Base-by-base conservation (phyloP, 805 yeast species). In the Saccharomycopsis sp. region DNA sequence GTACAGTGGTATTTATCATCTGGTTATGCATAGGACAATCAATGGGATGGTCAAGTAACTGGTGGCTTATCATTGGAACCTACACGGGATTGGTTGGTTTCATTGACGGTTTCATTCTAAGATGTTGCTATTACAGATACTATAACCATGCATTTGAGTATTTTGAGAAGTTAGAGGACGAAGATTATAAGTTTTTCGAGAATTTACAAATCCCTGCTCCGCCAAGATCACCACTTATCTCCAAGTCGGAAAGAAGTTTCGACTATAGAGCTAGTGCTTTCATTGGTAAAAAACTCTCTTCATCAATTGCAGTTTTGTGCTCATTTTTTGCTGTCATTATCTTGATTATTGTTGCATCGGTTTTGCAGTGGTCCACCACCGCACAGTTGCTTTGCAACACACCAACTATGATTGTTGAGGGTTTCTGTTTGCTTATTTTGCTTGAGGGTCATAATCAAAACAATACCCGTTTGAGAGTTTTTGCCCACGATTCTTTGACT, bases 11-110 rank as follows among this genome's bases (percentile, higher is more conserved):
- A 9, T 68, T 75, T 55, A 64, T 62, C 14, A 70, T 63, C 20
- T 75, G 79, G 79, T 16, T 74, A 16, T 64, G 65, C 21, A 65
- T 74, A 37, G 79, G 79, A 48, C 53, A 63, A 46, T 56, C 66
- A n/a, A 67, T 75, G 73, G 24, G 63, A 34, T 76, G 72, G 71
- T 62, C 62, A 62, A 70, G 67, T 52, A 67, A 73, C 57, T 75
- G 79, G 79, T 75, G 78, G 78, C 64, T 75, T 48, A 73, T 76
- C 47, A 75, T 74, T 60, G 79, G 79, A 52, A 75, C 79, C 1
- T 75, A 76, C 59, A 73, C 79, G 0, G 79, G 79, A 18, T 65
- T 75, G 21, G 66, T 75, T 47, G 79, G 79, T 1, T 75, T 74
- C 60, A 55, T 72, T 51, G 79, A 75, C 60, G 78, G 79, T 1